Evolutionary conservation across 306 rosid species (phyloP).

Genomic region (Medicago lupulina): DNA sequence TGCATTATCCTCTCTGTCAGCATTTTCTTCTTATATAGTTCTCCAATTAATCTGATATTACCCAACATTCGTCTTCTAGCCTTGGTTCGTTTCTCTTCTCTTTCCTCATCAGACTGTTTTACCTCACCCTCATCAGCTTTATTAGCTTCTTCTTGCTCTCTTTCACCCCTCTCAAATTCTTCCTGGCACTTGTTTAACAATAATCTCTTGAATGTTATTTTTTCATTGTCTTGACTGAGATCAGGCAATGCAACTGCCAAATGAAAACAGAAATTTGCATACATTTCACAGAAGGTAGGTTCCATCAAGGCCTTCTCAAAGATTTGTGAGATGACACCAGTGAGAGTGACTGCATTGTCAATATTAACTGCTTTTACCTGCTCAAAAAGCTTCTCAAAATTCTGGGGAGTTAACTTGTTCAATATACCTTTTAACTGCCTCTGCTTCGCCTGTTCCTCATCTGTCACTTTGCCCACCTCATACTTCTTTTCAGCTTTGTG

Average conservation of each 20-base stretch:
- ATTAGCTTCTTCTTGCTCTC: conserved; percentile 92
- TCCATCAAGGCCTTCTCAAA: conserved; percentile 96
- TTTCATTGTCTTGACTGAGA: conserved; percentile 77
- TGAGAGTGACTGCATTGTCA: conserved; percentile 71
- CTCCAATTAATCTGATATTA: conserved; percentile 94
- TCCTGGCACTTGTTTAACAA: conserved; percentile 94
- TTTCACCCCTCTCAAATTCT: conserved; percentile 96
- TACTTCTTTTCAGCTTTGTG: conserved; percentile 95
- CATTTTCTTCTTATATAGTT: conserved; percentile 87
- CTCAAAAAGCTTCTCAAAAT: conserved; percentile 87
- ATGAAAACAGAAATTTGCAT: conserved; percentile 84
- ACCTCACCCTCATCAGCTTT: conserved; percentile 85
- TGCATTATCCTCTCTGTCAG: conserved; percentile 98
- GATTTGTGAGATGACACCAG: conserved; percentile 93
- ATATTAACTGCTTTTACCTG: conserved; percentile 93
- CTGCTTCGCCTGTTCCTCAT: conserved; percentile 82
- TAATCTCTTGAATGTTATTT: conserved; percentile 86
- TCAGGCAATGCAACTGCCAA: conserved; percentile 81
- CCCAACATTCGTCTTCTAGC: conserved; percentile 96
- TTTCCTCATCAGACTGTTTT: conserved; percentile 68
- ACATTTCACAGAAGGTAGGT: conserved; percentile 99
- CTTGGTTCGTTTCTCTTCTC: conserved; percentile 81
- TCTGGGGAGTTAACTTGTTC: conserved; percentile 95
- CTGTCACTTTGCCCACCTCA: conserved; percentile 86
- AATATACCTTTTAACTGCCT: conserved; percentile 88